phyloP scores from a whole-genome alignment of 768 basidiomycete species.

The Leccinum ochraceum region DNA sequence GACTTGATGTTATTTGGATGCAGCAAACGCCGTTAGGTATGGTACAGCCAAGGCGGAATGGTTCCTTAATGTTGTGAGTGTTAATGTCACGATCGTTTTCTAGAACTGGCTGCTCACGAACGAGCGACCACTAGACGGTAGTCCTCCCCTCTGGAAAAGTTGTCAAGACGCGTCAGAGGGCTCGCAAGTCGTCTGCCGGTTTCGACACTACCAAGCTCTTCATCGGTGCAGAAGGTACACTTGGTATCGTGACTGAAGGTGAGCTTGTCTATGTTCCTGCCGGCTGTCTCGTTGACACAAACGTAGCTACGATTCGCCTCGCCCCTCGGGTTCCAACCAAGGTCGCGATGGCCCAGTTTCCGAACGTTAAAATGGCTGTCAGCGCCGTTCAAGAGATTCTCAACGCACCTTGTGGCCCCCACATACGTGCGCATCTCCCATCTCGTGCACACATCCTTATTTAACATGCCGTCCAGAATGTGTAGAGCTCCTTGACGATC shows the following conservation, averaged over 20 bases:
- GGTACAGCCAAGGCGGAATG: conserved; percentile 88
- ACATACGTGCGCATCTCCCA: conserved; percentile 58
- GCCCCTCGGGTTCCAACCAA: conserved; percentile 79
- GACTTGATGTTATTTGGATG: neutral
- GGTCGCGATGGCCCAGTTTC: conserved; percentile 89
- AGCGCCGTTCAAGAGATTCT: conserved; percentile 82
- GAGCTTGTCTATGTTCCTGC: neutral
- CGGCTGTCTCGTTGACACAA: neutral
- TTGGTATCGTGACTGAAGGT: conserved; percentile 91
- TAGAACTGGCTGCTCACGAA: neutral
- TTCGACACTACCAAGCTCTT: conserved; percentile 88
- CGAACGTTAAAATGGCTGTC: conserved; percentile 73
- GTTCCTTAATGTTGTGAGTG: conserved; percentile 76
- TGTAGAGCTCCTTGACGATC: conserved; percentile 82
- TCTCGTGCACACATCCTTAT: neutral
- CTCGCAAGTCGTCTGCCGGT: conserved; percentile 84
- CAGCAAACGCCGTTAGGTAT: conserved; percentile 82
- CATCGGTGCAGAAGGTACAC: conserved; percentile 87
- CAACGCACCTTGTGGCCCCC: conserved; percentile 62
- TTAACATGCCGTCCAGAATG: conserved; percentile 56
- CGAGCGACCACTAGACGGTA: conserved; percentile 54
- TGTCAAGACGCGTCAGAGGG: conserved; percentile 79
- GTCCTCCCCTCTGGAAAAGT: conserved; percentile 85
- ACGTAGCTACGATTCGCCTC: conserved; percentile 74
- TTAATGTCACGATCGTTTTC: neutral